Evolutionary conservation across 257 asterid genomes (phyloP).

Genomic region (Osmanthus fragrans): DNA sequence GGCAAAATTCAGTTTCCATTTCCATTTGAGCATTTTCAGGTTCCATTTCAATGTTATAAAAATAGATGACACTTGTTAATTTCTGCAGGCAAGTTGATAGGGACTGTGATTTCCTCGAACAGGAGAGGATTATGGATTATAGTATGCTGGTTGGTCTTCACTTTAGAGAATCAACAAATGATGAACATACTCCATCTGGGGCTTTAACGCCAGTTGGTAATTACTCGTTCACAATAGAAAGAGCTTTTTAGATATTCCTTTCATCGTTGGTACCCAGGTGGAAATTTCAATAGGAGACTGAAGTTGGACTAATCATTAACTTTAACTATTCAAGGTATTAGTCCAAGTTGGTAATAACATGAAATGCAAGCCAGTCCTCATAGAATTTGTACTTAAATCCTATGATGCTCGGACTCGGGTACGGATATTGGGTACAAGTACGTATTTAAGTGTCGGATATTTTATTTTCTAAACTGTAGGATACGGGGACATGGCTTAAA

Average conservation of each 20-base stretch:
- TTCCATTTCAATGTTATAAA: background rate
- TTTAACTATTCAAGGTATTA: background rate
- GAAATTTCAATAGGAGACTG: no score
- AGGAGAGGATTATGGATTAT: slow-evolving; percentile 76
- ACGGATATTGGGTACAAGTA: no score
- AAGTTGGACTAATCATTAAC: no score
- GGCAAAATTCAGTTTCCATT: slow-evolving; percentile 39
- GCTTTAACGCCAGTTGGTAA: slow-evolving; percentile 41
- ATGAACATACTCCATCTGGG: slow-evolving; percentile 42
- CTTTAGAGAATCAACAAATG: slow-evolving; percentile 47
- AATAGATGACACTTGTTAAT: background rate
- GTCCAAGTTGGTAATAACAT: background rate
- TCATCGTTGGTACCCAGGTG: background rate
- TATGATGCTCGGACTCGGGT: no score
- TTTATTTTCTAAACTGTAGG: no score
- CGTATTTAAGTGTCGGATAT: no score
- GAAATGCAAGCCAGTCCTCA: background rate
- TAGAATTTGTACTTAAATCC: no score
- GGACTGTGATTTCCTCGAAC: slow-evolving; percentile 78
- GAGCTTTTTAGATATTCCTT: background rate
- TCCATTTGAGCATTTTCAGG: background rate
- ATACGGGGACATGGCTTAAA: no score
- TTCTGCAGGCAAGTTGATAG: slow-evolving; percentile 67
- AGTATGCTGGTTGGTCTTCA: slow-evolving; percentile 79
- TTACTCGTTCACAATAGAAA: background rate